A percentile compares a stretch with the other conserved stretches of the same genome.
Conservation (phyloP, 768 basidiomycete species). For the Pulveroboletus ravenelii region DNA sequence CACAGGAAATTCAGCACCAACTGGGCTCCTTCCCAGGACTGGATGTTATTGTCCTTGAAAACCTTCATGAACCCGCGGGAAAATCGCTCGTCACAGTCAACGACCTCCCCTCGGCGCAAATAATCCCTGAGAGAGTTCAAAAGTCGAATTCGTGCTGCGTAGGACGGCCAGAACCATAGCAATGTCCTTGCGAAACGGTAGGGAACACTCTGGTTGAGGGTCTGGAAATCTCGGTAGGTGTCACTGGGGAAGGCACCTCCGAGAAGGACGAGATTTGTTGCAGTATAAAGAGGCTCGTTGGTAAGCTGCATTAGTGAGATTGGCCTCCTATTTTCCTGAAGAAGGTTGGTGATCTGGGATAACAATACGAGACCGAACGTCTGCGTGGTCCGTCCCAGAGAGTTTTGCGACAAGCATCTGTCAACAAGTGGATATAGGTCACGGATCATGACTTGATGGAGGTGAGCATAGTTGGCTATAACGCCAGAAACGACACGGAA, state of each 20-base stretch:
- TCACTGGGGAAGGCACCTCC: slow-evolving; percentile 15
- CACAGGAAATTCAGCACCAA: slow-evolving; percentile 19
- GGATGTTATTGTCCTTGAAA: slow-evolving; percentile 18
- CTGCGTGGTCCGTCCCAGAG: slow-evolving; percentile 9
- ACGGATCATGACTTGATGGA: slow-evolving; percentile 17
- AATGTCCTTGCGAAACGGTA: slow-evolving; percentile 15
- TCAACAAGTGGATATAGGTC: slow-evolving; percentile 22
- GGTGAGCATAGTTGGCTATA: not conserved
- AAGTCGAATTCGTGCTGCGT: slow-evolving; percentile 10
- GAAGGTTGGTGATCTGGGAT: slow-evolving; percentile 8
- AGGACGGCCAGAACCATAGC: slow-evolving; percentile 13
- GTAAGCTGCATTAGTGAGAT: slow-evolving; percentile 17
- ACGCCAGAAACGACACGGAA: slow-evolving; percentile 13
- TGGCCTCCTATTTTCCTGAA: not conserved
- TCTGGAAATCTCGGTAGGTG: slow-evolving; percentile 21
- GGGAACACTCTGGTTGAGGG: slow-evolving; percentile 14
- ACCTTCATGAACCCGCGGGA: slow-evolving; percentile 10
- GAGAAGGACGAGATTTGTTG: slow-evolving; percentile 18
- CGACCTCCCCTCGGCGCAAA: slow-evolving; percentile 8
- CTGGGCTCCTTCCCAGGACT: slow-evolving; percentile 14
- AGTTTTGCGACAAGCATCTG: slow-evolving; percentile 11
- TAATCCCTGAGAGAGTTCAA: slow-evolving; percentile 7
- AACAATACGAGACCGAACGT: slow-evolving; percentile 11
- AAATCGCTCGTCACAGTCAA: slow-evolving; percentile 5
- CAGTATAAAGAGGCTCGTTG: slow-evolving; percentile 14